These are phyloP conservation scores for Agaricales sp. DNA, from an alignment of 1,284 basidiomycete species.

Conservation along the genomic window DNA sequence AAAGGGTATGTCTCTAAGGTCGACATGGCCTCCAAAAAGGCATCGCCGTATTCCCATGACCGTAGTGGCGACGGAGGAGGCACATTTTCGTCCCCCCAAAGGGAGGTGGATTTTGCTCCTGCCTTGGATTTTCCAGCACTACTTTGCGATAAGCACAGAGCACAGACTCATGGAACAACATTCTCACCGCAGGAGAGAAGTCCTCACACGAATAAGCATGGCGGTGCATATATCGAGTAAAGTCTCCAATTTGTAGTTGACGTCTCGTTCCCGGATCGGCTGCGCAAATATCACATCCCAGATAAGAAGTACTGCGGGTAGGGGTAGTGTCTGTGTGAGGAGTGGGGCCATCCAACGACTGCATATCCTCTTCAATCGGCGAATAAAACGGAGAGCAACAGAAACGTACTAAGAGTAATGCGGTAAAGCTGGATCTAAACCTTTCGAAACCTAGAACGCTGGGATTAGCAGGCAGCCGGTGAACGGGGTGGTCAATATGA, in stretches of 20 bases:
- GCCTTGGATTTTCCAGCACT: conserved; percentile 43
- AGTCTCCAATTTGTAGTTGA: conserved; percentile 53
- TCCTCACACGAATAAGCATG: conserved; percentile 51
- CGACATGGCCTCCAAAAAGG: conserved; percentile 54
- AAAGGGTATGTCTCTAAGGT: conserved; percentile 57
- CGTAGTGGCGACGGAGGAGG: conserved; percentile 34
- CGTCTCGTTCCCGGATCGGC: conserved; percentile 39
- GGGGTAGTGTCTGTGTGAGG: conserved; percentile 59
- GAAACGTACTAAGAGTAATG: conserved; percentile 72
- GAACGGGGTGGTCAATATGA: conserved; percentile 7
- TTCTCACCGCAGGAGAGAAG: conserved; percentile 43
- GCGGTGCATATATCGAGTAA: conserved; percentile 58
- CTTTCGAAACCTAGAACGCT: conserved; percentile 37
- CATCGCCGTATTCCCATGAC: conserved; percentile 48
- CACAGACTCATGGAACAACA: conserved; percentile 1
- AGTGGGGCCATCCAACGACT: conserved; percentile 73
- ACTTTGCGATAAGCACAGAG: conserved; percentile 3
- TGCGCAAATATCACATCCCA: conserved; percentile 68
- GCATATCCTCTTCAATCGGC: conserved; percentile 8
- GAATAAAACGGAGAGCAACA: conserved; percentile 3
- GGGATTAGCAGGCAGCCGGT: conserved; percentile 4
- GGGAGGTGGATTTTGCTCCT: conserved; percentile 27
- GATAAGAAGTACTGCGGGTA: conserved; percentile 43
- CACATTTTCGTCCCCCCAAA: conserved; percentile 45
- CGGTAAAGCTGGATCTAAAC: conserved; percentile 60